phyloP scores from a whole-genome alignment of 768 basidiomycete genomes.

The Kwoniella sp. region DNA sequence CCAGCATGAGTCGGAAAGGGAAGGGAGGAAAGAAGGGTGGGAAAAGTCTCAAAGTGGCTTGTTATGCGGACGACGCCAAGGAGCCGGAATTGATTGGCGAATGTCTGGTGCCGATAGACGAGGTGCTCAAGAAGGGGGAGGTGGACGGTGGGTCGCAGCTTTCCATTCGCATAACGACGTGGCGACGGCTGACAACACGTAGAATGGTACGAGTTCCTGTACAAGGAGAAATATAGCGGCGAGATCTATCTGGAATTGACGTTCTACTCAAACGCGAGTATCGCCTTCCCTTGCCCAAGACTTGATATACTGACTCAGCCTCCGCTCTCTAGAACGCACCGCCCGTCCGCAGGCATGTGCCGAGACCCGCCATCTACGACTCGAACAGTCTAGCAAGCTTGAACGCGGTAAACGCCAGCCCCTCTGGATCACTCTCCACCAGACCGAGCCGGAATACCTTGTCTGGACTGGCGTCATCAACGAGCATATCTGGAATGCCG shows the following conservation, averaged over 20 bases:
- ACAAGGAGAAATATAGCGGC: slow-evolving; percentile 74
- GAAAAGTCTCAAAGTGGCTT: slow-evolving; percentile 64
- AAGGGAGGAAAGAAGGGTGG: slow-evolving; percentile 38
- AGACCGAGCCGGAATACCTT: slow-evolving; percentile 9
- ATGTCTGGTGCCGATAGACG: slow-evolving; percentile 67
- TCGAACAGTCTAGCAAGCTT: slow-evolving; percentile 18
- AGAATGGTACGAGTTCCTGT: slow-evolving; percentile 92
- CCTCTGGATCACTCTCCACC: slow-evolving; percentile 23
- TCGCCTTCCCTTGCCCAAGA: neutral
- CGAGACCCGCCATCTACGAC: slow-evolving; percentile 24
- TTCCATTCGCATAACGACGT: neutral
- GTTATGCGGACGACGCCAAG: slow-evolving; percentile 73
- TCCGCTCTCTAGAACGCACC: slow-evolving; percentile 27
- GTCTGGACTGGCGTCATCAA: slow-evolving; percentile 23
- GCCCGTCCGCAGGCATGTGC: slow-evolving; percentile 39
- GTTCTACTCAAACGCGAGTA: slow-evolving; percentile 65
- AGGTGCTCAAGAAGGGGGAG: slow-evolving; percentile 77
- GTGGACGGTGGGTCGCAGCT: slow-evolving; percentile 68
- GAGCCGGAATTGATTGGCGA: slow-evolving; percentile 77
- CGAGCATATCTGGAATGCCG: slow-evolving; percentile 40
- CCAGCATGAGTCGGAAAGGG: slow-evolving; percentile 36
- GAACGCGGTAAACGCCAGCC: slow-evolving; percentile 10
- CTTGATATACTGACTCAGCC: neutral
- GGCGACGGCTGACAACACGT: slow-evolving; percentile 6
- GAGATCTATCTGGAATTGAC: slow-evolving; percentile 92